Conservation (phyloP, 2,329 filamentous ascomycete species). For the Herpotrichia juniperi region DNA sequence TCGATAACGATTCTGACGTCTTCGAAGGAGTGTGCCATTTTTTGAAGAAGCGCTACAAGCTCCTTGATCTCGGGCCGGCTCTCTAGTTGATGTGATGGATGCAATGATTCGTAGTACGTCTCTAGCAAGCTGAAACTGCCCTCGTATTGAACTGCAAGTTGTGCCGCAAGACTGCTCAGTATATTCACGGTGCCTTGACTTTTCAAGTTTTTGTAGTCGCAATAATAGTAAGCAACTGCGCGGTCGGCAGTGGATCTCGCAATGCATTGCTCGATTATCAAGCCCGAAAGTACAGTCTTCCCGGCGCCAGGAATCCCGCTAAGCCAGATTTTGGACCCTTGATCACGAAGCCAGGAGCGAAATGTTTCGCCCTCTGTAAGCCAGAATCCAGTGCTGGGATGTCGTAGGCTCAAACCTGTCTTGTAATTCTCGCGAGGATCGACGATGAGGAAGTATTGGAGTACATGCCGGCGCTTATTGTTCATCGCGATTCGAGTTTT, state of each 20-base stretch:
- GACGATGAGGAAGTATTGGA: constrained; percentile 10
- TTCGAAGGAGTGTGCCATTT: constrained; percentile 17
- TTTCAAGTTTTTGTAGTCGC: constrained; percentile 34
- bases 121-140: constrained; percentile 18
- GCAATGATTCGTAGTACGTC: constrained; percentile 8
- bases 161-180: constrained; percentile 29
- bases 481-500: constrained; percentile 10
- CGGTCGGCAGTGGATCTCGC: neutral
- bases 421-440: constrained; percentile 10
- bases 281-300: constrained; percentile 15
- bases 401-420: constrained; percentile 8
- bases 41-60: constrained; percentile 9
- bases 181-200: constrained; percentile 26
- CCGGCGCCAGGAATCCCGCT: constrained; percentile 17
- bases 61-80: neutral
- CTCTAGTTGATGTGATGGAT: constrained; percentile 1
- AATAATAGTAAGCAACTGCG: constrained; percentile 33
- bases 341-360: constrained; percentile 3
- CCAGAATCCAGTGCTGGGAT: constrained; percentile 13
- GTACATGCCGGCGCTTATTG: constrained; percentile 5
- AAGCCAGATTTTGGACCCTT: constrained; percentile 11
- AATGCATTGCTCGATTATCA: constrained; percentile 9
- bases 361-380: constrained; percentile 7
- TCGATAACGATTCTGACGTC: constrained; percentile 30
- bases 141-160: constrained; percentile 37